phyloP scores from a whole-genome alignment of 225 moss, liverwort and hornwort species.

The Bryum argenteum region DNA sequence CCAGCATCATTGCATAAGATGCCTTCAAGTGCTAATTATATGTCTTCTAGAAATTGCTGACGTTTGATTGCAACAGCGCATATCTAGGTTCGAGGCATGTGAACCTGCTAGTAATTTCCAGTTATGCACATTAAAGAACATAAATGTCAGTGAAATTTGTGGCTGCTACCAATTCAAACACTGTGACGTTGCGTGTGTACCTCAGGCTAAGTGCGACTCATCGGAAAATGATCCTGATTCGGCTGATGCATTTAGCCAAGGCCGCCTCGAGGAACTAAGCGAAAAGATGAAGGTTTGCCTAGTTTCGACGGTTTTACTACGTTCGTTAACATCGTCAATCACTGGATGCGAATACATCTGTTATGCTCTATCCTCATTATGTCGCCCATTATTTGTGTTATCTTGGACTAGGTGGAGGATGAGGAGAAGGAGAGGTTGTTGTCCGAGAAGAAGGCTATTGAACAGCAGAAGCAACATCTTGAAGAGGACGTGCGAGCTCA shows the following conservation, averaged over 20 bases:
- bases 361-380: background rate
- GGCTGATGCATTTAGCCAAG: slow-evolving; percentile 39
- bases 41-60: background rate
- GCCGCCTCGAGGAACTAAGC: slow-evolving; percentile 48
- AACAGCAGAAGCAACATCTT: slow-evolving; percentile 74
- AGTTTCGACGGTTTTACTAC: background rate
- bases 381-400: background rate
- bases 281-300: slow-evolving; percentile 69
- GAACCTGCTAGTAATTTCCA: background rate
- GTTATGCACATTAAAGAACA: background rate
- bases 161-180: background rate
- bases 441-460: slow-evolving; percentile 62
- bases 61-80: background rate
- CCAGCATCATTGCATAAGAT: background rate
- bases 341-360: background rate
- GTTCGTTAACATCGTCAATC: background rate
- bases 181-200: background rate
- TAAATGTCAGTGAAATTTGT: background rate
- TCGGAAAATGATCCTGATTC: slow-evolving; percentile 35
- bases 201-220: slow-evolving; percentile 44
- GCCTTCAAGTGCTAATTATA: background rate
- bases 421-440: slow-evolving; percentile 63
- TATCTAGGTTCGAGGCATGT: background rate
- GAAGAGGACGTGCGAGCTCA: slow-evolving; percentile 71
- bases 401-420: slow-evolving; percentile 60